Evolutionary conservation across 345 rosid species (phyloP), one percentile per base, ranked within the genome.

Genomic region (Linum tenue): DNA sequence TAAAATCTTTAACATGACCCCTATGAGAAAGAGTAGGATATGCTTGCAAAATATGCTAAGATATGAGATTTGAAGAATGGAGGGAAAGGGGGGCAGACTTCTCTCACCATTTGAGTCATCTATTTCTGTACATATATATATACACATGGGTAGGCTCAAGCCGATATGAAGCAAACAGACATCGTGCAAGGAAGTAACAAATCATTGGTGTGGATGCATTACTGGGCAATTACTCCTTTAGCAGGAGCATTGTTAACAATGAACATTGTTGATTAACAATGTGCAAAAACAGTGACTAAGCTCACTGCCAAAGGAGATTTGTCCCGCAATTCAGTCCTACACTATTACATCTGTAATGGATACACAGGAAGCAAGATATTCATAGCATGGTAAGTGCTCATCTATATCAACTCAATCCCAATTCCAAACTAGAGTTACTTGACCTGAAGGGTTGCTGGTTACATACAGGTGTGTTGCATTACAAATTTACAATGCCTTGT

Each of bases 171-270:
- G 31, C 1, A 22, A 22, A 22, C 31, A 22, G 31, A 22, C 31
- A 22, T 0, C 31, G 31, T 22, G 31, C 63, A 37, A 35, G 39
- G 1, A 36, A 59, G n/a, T 22, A 31, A 0, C 4, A 8, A 59
- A 59, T 8, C 5, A 6, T 36, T 59, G 1, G 15, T 10, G 6
- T 31, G 14, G 39, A 59, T 37, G 63, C 39, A 59, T 59, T 31
- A 59, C 63, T 9, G 63, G 63, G 63, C 63, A 59, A 59, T 59
- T 59, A 59, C 63, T 59, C 63, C 63, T 36, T 59, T 59, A 40
- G 63, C 63, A 59, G 63, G 31, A 22, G 31, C 1, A 1, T 22
- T 22, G 31, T 22, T 22, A 22, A 16, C 15, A 35, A 14, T 22
- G 60, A 14, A 7, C 22, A 11, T 3, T 2, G 22, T 35, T 22